Evolutionary conservation across 305 asterid genomes (phyloP), one percentile per base, ranked within the genome.

Genomic region (Fraxinus platypoda): DNA sequence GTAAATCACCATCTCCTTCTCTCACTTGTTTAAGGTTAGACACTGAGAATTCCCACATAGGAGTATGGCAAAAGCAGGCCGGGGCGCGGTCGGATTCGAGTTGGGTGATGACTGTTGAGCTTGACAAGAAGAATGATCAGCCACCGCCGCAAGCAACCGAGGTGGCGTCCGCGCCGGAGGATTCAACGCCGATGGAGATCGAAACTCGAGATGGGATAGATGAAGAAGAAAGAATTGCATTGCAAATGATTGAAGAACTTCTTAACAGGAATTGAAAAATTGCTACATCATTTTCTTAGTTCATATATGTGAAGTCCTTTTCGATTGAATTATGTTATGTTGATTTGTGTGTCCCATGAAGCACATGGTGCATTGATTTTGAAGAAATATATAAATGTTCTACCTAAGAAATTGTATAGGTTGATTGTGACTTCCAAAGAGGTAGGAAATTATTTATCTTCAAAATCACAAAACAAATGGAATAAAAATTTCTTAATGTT

Each of bases 41-140:
- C 91, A 94, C 93, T 0, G 98, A 95, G 85, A 95, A 87, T 71
- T 94, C 99, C 30, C 93, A 90, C 82, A 95, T 95, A 25, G 98
- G 99, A 1, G 98, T 95, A n/a, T 95, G 99, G 99, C 99, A 95
- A 90, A 94, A 95, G 64, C 91, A 97, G 64, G 99, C 99, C 74
- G 98, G 99, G 54, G 76, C 96, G 0, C 83, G 93, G 6, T 87
- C 99, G 2, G 93, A 88, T 80, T 92, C 98, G 0, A 91, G 70
- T 80, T 95, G 99, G 99, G 97, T 95, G 83, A 94, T 95, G 99
- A 95, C 97, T 0, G 99, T 95, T 13, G 96, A 95, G 89, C 88
- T 95, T 3, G 94, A 92, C 5, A 92, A 89, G 79, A 90, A 88
- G 74, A 84, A 26, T 77, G 74, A 11, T 62, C 72, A 0, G 2